phyloP scores from a whole-genome alignment of 352 stramenopile genomes.

The Globisporangium alternatum region DNA sequence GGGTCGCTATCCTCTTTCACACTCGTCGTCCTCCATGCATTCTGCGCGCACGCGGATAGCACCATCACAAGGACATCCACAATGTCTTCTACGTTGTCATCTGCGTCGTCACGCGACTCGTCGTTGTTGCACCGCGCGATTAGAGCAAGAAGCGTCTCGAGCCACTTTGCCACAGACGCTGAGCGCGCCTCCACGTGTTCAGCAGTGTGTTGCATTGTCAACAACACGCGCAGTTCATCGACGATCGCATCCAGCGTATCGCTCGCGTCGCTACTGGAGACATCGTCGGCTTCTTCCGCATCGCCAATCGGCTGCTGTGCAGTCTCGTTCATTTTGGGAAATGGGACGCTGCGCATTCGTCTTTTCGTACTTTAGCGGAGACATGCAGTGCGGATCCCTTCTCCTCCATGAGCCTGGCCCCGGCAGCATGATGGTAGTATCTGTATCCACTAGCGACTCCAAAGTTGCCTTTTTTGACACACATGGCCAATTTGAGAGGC shows the following conservation, averaged over 20 bases:
- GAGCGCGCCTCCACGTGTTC: not conserved
- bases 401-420: no score
- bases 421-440: not conserved
- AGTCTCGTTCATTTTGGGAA: conserved; percentile 3
- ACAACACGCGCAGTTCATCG: not conserved
- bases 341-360: not conserved
- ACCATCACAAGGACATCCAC: conserved; percentile 10
- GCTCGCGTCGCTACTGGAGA: not conserved
- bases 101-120: not conserved
- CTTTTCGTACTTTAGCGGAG: conserved; percentile 9
- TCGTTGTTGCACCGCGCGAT: not conserved
- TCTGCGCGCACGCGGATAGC: not conserved
- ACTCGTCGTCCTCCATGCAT: not conserved
- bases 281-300: not conserved
- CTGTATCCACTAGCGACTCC: conserved; percentile 8
- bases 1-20: not conserved
- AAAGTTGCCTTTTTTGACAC: conserved; percentile 8
- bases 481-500: not conserved
- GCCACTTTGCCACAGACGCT: not conserved
- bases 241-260: conserved; percentile 5
- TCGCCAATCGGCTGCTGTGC: not conserved
- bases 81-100: conserved; percentile 7
- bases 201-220: not conserved
- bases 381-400: not conserved
- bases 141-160: not conserved